Percentiles rank a stretch among this genome's conserved stretches.
These are phyloP conservation scores for Eucalyptus sp. DNA, from an alignment of 345 rosid species.

Conservation along the genomic window DNA sequence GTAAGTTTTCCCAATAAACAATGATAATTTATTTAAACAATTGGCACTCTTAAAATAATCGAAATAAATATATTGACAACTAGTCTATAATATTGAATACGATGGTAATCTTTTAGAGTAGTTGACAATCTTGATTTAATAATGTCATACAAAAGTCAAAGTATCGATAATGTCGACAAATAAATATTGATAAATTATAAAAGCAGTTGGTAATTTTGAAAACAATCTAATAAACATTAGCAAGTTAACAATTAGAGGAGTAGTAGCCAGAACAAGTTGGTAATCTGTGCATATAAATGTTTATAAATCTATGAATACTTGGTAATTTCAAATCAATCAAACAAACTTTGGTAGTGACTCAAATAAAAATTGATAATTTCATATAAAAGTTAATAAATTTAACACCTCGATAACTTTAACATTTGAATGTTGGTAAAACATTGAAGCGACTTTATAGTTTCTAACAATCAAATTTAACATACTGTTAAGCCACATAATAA, in stretches of 20 bases:
- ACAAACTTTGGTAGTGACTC: not conserved
- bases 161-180: not conserved
- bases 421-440: not conserved
- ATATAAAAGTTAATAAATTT: not conserved
- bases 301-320: not conserved
- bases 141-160: not conserved
- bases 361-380: not conserved
- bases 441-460: not conserved
- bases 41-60: not conserved
- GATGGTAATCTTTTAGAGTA: not conserved
- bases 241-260: not conserved
- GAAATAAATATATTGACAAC: not conserved
- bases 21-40: not conserved
- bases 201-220: not conserved
- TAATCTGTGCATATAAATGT: not conserved
- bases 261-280: not conserved
- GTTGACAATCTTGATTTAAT: not conserved
- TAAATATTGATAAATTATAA: not conserved
- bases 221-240: not conserved
- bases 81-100: not conserved
- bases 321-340: not conserved
- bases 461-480: not conserved
- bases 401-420: not conserved
- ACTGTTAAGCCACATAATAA: not conserved
- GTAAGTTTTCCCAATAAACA: not conserved